phyloP scores from a whole-genome alignment of 331 rosid species.

The Rhamnella rubrinervis region DNA sequence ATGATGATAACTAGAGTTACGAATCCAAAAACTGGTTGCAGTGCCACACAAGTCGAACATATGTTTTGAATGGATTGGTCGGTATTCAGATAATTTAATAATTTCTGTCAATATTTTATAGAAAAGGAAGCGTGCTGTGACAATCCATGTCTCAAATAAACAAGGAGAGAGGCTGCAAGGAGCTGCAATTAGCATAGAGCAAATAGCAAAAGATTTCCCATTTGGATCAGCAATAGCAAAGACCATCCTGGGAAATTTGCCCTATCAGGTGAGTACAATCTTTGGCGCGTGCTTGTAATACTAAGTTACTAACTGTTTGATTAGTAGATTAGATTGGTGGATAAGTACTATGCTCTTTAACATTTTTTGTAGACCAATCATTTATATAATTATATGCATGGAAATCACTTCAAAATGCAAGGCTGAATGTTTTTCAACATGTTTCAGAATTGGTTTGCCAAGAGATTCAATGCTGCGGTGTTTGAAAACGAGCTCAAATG shows the following conservation, averaged over 20 bases:
- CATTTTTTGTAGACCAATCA: too few species aligned
- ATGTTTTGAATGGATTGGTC: too few species aligned
- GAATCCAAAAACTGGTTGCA: too few species aligned
- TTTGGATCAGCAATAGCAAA: slow-evolving; percentile 89
- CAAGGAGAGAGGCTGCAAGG: slow-evolving; percentile 61
- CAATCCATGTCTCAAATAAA: slow-evolving; percentile 64
- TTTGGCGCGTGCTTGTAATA: too few species aligned
- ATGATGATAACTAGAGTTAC: too few species aligned
- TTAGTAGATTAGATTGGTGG: too few species aligned
- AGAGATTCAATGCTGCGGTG: slow-evolving; percentile 80
- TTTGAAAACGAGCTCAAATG: slow-evolving; percentile 95
- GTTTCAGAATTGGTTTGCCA: slow-evolving; percentile 69
- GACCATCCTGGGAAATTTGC: slow-evolving; percentile 69
- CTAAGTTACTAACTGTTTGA: too few species aligned
- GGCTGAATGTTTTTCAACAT: background rate
- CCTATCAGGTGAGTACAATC: slow-evolving; percentile 59
- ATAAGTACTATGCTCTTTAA: too few species aligned
- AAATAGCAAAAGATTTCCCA: slow-evolving; percentile 76
- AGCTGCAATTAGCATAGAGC: slow-evolving; percentile 45
- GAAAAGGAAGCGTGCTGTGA: slow-evolving; percentile 73
- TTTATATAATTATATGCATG: background rate
- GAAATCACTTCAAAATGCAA: background rate
- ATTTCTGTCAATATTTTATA: slow-evolving; percentile 20
- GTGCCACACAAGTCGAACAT: too few species aligned
- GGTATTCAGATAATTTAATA: background rate